Evolutionary conservation across 106 monocot genomes (phyloP).

Genomic region (Allium fistulosum): DNA sequence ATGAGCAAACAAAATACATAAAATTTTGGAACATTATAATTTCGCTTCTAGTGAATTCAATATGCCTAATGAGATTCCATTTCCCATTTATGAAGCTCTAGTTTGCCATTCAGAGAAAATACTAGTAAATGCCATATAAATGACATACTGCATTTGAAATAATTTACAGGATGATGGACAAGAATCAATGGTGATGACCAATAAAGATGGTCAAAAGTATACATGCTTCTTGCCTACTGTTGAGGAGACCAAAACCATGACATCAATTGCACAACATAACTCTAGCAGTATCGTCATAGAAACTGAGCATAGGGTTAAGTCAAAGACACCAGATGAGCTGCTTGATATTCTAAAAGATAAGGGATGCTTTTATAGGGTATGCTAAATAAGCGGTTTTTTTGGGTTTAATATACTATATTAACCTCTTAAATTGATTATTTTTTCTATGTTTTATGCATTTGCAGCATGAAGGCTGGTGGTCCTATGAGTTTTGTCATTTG

Average conservation of each 20-base stretch:
- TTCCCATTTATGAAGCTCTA: too few relatives aligned
- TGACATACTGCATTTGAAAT: background rate
- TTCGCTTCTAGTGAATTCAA: too few relatives aligned
- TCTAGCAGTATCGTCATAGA: constrained; percentile 54
- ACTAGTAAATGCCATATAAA: too few relatives aligned
- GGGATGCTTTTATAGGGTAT: constrained; percentile 64
- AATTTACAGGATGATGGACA: constrained; percentile 52
- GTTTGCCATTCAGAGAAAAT: too few relatives aligned
- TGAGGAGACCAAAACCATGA: constrained; percentile 62
- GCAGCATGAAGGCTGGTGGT: constrained; percentile 95
- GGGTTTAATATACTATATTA: background rate
- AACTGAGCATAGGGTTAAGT: constrained; percentile 39
- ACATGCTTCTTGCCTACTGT: constrained; percentile 58
- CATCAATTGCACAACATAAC: constrained; percentile 32
- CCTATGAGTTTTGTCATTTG: constrained; percentile 83
- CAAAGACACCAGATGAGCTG: constrained; percentile 90
- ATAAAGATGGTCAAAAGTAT: constrained; percentile 61
- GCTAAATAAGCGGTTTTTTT: background rate
- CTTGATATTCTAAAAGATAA: constrained; percentile 59
- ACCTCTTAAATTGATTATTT: background rate
- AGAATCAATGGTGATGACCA: constrained; percentile 62
- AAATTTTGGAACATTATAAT: too few relatives aligned
- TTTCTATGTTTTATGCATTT: background rate
- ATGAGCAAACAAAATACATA: too few relatives aligned
- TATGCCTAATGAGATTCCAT: too few relatives aligned